Evolutionary conservation across 495 filamentous ascomycete species (phyloP), one percentile per base, ranked within the genome.

Genomic region (Penicillium bialowiezense): DNA sequence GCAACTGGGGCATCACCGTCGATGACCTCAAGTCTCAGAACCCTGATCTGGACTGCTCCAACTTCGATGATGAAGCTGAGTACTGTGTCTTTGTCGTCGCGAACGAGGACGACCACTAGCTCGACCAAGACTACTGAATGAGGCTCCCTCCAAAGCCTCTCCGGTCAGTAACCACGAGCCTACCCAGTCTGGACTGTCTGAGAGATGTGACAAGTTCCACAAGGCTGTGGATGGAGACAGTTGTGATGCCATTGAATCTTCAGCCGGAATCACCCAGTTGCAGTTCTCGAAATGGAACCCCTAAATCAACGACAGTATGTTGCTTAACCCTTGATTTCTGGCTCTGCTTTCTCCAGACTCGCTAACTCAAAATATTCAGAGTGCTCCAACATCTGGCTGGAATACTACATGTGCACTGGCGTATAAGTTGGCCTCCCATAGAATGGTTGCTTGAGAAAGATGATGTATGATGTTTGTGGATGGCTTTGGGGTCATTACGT

Each of bases 191-290:
- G 65, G 64, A 6, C 67, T 73, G 54, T 44, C 64, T 21, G 28
- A 34, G 34, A 68, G 63, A 48, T 75, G 70, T 47, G 60, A 68
- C 41, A 48, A 21, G 3, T 66, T 63, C 52, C 54, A 70, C 50
- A 44, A 59, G 18, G 67, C 67, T 13, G 23, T 32, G 20, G 12
- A 17, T 9, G 64, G 63, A 26, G 67, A 72, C 41, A 34, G 13
- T 19, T 74, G 69, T 52, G 41, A 21, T 14, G 37, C 34, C 14
- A 66, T 74, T 14, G 60, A 62, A 17, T 19, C 39, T 1, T 37
- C 40, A 17, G 28, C 58, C 35, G 52, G 60, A 6, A 70, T 73
- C 41, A 58, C 59, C 45, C 17, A 61, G 10, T 41, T 47, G 29
- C 35, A 64, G 21, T 54, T 71, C 41, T 46, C 41, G 10, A 38